Conservation (phyloP, 805 yeast species). For the Pichia deserticola region DNA sequence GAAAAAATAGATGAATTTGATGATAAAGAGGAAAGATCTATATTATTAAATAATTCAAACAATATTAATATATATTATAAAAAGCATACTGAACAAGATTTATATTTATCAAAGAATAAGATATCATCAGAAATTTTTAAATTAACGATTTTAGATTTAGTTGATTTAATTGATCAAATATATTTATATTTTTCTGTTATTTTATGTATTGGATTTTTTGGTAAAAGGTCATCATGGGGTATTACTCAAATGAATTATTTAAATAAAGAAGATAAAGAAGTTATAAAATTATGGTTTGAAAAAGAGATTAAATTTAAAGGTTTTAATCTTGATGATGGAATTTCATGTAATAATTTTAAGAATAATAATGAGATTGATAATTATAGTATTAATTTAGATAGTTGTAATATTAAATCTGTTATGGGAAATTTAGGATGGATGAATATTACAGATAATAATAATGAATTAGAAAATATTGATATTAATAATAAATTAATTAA, state of each 20-base stretch:
- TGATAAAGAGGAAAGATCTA: no score
- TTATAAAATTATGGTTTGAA: constrained; percentile 12
- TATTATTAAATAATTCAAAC: no score
- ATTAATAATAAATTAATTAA: background rate
- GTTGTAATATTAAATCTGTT: background rate
- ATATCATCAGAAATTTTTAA: background rate
- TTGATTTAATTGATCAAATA: constrained; percentile 13
- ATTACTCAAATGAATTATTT: constrained; percentile 22
- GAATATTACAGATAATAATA: background rate
- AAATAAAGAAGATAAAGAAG: constrained; percentile 13
- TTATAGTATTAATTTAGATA: background rate
- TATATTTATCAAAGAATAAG: background rate
- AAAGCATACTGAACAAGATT: no score
- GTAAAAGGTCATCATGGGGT: constrained; percentile 24
- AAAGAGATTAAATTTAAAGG: constrained; percentile 3
- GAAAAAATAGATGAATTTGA: background rate
- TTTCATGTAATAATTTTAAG: background rate
- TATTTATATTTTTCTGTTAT: constrained; percentile 21
- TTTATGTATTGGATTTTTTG: constrained; percentile 18
- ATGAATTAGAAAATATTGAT: background rate
- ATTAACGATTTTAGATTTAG: background rate
- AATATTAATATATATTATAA: no score
- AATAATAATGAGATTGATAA: background rate
- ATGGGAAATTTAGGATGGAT: constrained; percentile 6
- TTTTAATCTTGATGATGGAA: background rate